Conservation (phyloP, 2,329 filamentous ascomycete species). For the Zopfia rhizophila region DNA sequence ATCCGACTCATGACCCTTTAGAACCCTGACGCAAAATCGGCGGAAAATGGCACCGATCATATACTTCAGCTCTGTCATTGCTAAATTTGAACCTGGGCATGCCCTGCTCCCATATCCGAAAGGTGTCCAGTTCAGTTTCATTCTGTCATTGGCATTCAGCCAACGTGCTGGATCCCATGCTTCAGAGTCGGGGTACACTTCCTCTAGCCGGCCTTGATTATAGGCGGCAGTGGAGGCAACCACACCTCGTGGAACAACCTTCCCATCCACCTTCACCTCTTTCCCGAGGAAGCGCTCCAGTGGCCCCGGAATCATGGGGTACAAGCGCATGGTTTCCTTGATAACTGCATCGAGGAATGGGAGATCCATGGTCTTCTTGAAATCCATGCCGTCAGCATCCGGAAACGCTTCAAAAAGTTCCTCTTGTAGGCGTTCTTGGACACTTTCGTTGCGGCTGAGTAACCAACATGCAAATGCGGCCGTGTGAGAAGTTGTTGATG, state of each 20-base stretch:
- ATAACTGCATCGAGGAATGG: slow-evolving; percentile 80
- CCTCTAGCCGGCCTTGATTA: slow-evolving; percentile 79
- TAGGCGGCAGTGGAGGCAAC: slow-evolving; percentile 84
- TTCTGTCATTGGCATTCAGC: slow-evolving; percentile 67
- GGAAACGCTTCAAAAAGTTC: slow-evolving; percentile 79
- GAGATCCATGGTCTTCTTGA: slow-evolving; percentile 77
- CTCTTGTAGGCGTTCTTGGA: slow-evolving; percentile 76
- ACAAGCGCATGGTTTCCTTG: slow-evolving; percentile 85
- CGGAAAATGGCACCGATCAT: too few species aligned
- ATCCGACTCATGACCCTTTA: too few species aligned
- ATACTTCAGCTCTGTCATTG: slow-evolving; percentile 91
- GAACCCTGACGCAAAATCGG: too few species aligned
- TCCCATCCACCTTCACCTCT: slow-evolving; percentile 72
- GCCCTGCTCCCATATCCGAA: slow-evolving; percentile 68
- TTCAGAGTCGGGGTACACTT: slow-evolving; percentile 71
- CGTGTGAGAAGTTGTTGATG: slow-evolving; percentile 81
- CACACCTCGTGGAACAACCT: slow-evolving; percentile 78
- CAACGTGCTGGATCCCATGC: slow-evolving; percentile 81
- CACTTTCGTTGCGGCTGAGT: slow-evolving; percentile 73
- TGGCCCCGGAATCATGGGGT: slow-evolving; percentile 88
- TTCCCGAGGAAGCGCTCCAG: slow-evolving; percentile 73
- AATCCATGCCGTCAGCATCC: slow-evolving; percentile 68
- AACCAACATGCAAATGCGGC: slow-evolving; percentile 84
- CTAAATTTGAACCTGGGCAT: slow-evolving; percentile 80
- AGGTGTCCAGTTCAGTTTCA: slow-evolving; percentile 67